Conservation (phyloP, 768 basidiomycete genomes). For the Mycena filopes region DNA sequence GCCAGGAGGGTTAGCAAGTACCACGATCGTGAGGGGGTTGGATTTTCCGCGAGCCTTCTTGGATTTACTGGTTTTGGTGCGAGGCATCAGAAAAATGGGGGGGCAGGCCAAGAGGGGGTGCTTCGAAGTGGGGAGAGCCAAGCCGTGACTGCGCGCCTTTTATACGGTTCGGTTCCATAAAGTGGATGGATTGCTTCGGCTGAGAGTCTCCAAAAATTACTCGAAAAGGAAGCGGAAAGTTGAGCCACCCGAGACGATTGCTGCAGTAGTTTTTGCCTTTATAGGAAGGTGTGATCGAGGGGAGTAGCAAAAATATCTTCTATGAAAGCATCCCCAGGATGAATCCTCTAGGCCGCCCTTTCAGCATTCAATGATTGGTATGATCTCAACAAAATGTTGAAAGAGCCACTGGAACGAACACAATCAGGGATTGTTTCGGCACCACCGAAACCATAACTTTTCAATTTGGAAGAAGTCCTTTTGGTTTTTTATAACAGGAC, state of each 20-base stretch:
- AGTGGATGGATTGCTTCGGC: slow-evolving; percentile 2
- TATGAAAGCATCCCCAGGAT: no score
- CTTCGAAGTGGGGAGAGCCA: background rate
- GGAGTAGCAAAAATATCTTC: no score
- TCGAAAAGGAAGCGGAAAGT: background rate
- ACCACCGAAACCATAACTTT: no score
- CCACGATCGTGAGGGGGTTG: no score
- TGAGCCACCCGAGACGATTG: slow-evolving; percentile 10
- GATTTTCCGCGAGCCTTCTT: background rate
- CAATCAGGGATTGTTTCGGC: no score
- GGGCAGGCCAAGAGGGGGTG: background rate
- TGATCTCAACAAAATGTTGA: no score
- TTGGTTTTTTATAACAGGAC: no score
- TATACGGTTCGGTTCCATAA: slow-evolving; percentile 3
- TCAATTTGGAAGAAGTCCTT: no score
- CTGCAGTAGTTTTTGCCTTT: background rate
- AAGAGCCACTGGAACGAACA: no score
- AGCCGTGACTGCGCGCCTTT: background rate
- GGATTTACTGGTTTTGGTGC: background rate
- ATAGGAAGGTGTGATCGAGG: background rate
- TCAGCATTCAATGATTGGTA: no score
- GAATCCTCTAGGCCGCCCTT: no score
- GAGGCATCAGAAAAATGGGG: background rate
- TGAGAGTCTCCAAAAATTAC: background rate
- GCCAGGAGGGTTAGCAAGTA: background rate